Base-by-base conservation (phyloP, 495 filamentous ascomycete species). In the Neurospora sp. region DNA sequence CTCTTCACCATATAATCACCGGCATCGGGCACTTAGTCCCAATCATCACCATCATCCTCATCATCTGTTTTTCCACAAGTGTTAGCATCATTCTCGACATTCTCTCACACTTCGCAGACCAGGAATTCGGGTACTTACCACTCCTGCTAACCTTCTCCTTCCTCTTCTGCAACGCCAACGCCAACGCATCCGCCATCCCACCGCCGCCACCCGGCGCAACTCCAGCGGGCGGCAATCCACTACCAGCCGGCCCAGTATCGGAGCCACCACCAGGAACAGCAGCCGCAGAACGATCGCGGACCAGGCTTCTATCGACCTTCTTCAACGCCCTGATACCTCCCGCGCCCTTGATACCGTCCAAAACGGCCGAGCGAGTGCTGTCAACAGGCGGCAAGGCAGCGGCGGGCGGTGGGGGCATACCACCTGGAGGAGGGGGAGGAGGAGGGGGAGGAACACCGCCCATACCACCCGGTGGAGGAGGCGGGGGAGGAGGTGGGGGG, bases 71-170 rank as follows among this genome's bases (percentile, higher is more conserved):
- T n/a, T n/a, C n/a, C n/a, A n/a, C 38, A 41, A 59, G 14, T 16
- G 40, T 41, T 41, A 41, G 40, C n/a, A 14, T 2, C 23, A 27
- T n/a, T n/a, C n/a, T n/a, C n/a, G n/a, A n/a, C n/a, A n/a, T n/a
- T n/a, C n/a, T n/a, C n/a, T n/a, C n/a, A n/a, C n/a, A n/a, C n/a
- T n/a, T n/a, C n/a, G n/a, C n/a, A n/a, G n/a, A n/a, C n/a, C n/a
- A n/a, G n/a, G n/a, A n/a, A n/a, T n/a, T n/a, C 27, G 27, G 27
- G 27, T 27, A 18, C 35, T 88, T 91, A 98, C 94, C 94, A 84
- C 92, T 96, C 79, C 90, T 88, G 80, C 92, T 91, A 78, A 97
- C 94, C 85, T 94, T 95, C 83, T 92, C 88, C 84, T 97, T 97
- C 83, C 94, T 85, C 83, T 92, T 89, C 75, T 88, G 88, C 74